Evolutionary conservation across 495 filamentous ascomycete species (phyloP), one percentile per base, ranked within the genome.

Genomic region (Chaetomium tenue): DNA sequence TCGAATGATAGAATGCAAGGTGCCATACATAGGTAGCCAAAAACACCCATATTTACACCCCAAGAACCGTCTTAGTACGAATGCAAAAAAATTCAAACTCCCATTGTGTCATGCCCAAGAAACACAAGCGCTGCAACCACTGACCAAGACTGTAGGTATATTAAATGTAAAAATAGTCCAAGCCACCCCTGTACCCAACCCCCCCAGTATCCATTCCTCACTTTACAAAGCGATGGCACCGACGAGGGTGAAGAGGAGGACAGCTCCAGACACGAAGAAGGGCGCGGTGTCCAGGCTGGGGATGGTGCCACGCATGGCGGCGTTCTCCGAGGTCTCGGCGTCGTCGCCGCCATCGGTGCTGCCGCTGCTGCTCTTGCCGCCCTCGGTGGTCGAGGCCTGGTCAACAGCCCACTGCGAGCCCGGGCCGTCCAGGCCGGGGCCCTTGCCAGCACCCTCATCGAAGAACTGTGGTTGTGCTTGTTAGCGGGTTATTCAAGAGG

Each of bases 351-450:
- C 78, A 13, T 76, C 70, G 61, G 87, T 88, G 58, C 78, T 5
- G 81, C 83, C 9, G 40, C 86, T 86, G 22, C 78, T 79, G 9
- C 81, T 83, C 12, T 47, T 46, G 46, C 39, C 48, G 22, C 52
- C 50, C 15, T 26, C 23, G 61, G 37, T 47, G 66, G 84, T 87
- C 52, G 79, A 75, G 37, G 77, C 77, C 46, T 61, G 44, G 60
- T 88, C 88, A 9, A 20, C 23, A 18, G 86, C 81, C 65, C 86
- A 82, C 80, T 93, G 89, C 60, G 87, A 91, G 59, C 92, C 92
- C 51, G 75, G 56, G 28, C 92, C 92, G 7, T 75, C 74, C 63
- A 96, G 89, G 65, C 92, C 92, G 3, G 82, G 81, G 18, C 88
- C 90, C 54, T 78, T 82, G 62, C 92, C 91, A 60, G 92, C 91